Evolutionary conservation across 805 yeast species (phyloP).

Genomic region (Suhomyces sp.): DNA sequence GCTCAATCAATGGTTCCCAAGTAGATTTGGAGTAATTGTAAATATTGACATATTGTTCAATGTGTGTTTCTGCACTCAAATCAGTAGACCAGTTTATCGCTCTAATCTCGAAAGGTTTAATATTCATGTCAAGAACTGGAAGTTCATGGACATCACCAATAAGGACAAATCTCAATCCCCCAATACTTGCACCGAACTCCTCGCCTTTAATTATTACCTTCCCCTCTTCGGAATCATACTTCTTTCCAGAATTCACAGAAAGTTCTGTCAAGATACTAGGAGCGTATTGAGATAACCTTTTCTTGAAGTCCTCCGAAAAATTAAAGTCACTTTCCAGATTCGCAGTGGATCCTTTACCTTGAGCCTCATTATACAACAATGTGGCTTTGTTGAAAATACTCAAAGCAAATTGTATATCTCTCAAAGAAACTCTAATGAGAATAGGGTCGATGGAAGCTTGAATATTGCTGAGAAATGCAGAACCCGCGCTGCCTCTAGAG

Average conservation of each 20-base stretch:
- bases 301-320: constrained; percentile 64
- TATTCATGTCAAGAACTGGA: constrained; percentile 77
- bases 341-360: constrained; percentile 11
- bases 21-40: constrained; percentile 86
- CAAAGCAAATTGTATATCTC: constrained; percentile 83
- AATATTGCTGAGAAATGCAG: constrained; percentile 59
- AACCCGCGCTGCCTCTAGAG: constrained; percentile 59
- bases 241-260: constrained; percentile 32
- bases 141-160: constrained; percentile 91
- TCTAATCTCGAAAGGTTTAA: constrained; percentile 63
- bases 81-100: constrained; percentile 88
- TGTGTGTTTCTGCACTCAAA: constrained; percentile 61
- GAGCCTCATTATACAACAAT: constrained; percentile 41
- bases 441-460: constrained; percentile 77
- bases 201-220: constrained; percentile 63
- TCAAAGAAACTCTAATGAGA: constrained; percentile 73
- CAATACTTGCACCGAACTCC: constrained; percentile 59
- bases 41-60: constrained; percentile 69
- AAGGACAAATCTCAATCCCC: constrained; percentile 76
- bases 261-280: constrained; percentile 60
- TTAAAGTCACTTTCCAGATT: constrained; percentile 29
- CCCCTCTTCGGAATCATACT: constrained; percentile 19
- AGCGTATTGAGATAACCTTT: constrained; percentile 61
- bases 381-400: constrained; percentile 72
- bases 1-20: constrained; percentile 94